Evolutionary conservation across 176 grass and related monocot species (phyloP).

Genomic region (Triticum turgidum): DNA sequence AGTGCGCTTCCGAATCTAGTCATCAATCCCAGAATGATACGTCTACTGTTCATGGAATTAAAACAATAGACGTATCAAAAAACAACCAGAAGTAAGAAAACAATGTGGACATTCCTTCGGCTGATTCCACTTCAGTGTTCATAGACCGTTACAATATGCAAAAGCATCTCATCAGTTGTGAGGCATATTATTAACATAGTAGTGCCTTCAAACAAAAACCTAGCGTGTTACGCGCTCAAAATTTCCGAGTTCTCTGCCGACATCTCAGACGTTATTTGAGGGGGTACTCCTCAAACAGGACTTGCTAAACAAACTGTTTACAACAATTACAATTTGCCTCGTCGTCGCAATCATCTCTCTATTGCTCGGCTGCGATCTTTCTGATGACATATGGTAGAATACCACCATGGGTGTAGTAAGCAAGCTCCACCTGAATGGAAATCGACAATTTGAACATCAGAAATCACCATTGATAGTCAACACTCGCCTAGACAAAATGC

Average conservation of each 20-base stretch:
- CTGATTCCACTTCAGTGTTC: background rate
- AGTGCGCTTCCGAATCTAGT: too few species aligned
- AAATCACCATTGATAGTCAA: background rate
- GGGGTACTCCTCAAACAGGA: conserved; percentile 21
- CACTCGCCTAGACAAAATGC: background rate
- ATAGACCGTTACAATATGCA: background rate
- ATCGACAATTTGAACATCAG: background rate
- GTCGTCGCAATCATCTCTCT: conserved; percentile 34
- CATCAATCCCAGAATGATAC: too few species aligned
- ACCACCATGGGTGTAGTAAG: conserved; percentile 87
- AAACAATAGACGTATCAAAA: too few species aligned
- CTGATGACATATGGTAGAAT: conserved; percentile 90
- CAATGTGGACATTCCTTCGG: background rate
- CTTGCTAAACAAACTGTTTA: conserved; percentile 48
- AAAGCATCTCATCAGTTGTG: conserved; percentile 17
- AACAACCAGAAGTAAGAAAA: background rate
- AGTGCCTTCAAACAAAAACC: background rate
- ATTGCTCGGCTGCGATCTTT: conserved; percentile 53
- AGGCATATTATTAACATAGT: conserved; percentile 32
- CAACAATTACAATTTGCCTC: conserved; percentile 33
- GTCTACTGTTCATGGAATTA: too few species aligned
- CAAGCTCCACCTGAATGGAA: conserved; percentile 75
- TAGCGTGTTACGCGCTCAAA: conserved; percentile 26
- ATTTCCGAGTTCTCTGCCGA: conserved; percentile 30
- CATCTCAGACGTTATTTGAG: conserved; percentile 46